A percentile compares a stretch with the other conserved stretches of the same genome.
Evolutionary conservation across 192 early-diverging fungal species (phyloP).

Genomic region (Phycomyces nitens): DNA sequence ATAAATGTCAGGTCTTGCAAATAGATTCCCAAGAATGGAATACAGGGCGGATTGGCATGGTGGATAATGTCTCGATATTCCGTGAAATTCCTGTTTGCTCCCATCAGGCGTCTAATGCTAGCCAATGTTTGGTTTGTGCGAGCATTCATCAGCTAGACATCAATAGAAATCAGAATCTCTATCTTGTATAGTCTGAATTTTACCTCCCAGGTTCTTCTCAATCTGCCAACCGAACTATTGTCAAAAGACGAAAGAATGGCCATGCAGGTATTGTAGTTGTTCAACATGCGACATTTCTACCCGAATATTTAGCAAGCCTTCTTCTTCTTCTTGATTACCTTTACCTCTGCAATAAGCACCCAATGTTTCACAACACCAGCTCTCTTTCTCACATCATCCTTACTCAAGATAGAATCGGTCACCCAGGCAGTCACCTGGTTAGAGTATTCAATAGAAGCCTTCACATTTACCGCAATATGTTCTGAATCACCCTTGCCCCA

Average conservation of each 20-base stretch:
- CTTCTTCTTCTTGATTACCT: no score
- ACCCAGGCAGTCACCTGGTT: constrained; percentile 89
- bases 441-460: constrained; percentile 78
- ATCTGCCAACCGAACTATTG: constrained; percentile 80
- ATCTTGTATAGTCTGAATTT: no score
- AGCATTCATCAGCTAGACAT: constrained; percentile 21
- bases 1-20: constrained; percentile 87
- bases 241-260: constrained; percentile 83
- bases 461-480: constrained; percentile 75
- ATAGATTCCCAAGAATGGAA: constrained; percentile 82
- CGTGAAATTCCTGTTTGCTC: constrained; percentile 73
- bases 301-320: constrained; percentile 1
- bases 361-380: constrained; percentile 77
- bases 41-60: constrained; percentile 69
- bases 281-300: constrained; percentile 63
- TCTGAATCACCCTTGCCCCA: constrained; percentile 72
- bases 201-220: constrained; percentile 89
- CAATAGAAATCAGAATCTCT: background rate
- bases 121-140: constrained; percentile 55
- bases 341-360: constrained; percentile 69
- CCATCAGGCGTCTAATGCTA: constrained; percentile 70
- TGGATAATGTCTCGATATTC: constrained; percentile 79
- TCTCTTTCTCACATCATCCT: constrained; percentile 78
- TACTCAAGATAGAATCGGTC: constrained; percentile 73
- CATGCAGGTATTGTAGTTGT: constrained; percentile 92